Percentiles rank a stretch among this genome's conserved stretches.
phyloP scores from a whole-genome alignment of 139 green algal genomes.

The Haematococcus sp. region DNA sequence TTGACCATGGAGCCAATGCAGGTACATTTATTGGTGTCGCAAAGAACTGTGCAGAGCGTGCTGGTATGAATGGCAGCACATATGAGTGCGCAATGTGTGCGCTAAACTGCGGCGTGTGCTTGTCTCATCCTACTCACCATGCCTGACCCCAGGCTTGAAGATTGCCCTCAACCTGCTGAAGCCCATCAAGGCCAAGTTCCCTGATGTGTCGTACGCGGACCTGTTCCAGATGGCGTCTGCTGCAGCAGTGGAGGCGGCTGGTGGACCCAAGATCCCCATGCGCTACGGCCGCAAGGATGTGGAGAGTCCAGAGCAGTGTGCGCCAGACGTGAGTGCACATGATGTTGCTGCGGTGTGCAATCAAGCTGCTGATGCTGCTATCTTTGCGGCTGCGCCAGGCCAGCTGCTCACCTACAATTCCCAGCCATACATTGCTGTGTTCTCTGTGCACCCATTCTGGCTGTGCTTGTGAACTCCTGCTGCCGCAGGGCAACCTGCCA shows the following conservation, averaged over 20 bases:
- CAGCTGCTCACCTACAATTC: no score
- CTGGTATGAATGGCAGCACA: background rate
- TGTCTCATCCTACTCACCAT: no score
- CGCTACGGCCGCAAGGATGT: slow-evolving; percentile 80
- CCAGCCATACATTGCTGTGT: no score
- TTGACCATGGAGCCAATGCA: slow-evolving; percentile 80
- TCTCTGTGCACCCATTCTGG: no score
- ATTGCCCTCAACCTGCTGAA: slow-evolving; percentile 72
- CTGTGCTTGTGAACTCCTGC: no score
- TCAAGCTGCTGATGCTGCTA: no score
- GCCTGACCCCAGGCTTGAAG: slow-evolving; percentile 36
- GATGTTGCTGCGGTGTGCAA: background rate
- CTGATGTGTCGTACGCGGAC: slow-evolving; percentile 62
- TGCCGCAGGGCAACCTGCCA: slow-evolving; percentile 85
- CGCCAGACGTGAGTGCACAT: slow-evolving; percentile 10
- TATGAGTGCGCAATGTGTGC: background rate
- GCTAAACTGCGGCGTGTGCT: background rate
- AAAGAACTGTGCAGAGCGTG: background rate
- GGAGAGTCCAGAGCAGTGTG: slow-evolving; percentile 49
- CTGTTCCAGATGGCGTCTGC: slow-evolving; percentile 81
- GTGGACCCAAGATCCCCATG: slow-evolving; percentile 86
- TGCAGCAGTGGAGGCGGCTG: slow-evolving; percentile 66
- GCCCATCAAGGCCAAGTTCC: slow-evolving; percentile 78
- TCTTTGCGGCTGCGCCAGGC: no score
- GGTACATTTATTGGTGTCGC: slow-evolving; percentile 40